Conservation (phyloP, 2,329 filamentous ascomycete species). For the Aspergillus quadricinctus region DNA sequence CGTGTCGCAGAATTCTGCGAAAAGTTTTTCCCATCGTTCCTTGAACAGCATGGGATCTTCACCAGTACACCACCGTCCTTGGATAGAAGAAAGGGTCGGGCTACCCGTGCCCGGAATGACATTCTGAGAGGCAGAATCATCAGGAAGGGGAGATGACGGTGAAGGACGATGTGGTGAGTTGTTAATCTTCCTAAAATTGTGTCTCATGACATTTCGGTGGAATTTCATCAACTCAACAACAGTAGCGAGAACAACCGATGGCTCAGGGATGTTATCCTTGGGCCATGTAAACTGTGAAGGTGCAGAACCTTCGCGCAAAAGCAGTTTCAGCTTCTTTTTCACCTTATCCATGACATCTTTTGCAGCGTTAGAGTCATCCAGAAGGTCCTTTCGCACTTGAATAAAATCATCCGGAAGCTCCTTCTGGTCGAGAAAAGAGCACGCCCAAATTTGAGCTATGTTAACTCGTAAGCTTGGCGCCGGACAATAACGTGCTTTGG, state of each 20-base stretch:
- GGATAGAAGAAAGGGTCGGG: conserved; percentile 65
- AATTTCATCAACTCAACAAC: conserved; percentile 98
- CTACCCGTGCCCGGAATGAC: conserved; percentile 25
- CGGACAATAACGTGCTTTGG: background rate
- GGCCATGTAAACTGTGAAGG: conserved; percentile 99
- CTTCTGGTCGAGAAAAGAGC: conserved; percentile 81
- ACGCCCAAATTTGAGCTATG: conserved; percentile 84
- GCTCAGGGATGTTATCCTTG: conserved; percentile 83
- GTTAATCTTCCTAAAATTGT: conserved; percentile 82
- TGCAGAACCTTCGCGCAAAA: conserved; percentile 87
- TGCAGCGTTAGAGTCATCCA: conserved; percentile 96
- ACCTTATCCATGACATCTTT: conserved; percentile 99
- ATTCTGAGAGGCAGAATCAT: conserved; percentile 8
- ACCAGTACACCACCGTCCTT: conserved; percentile 91
- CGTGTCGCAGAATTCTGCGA: conserved; percentile 90
- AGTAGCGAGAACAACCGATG: conserved; percentile 83
- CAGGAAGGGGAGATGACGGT: background rate
- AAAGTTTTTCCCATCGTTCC: conserved; percentile 97
- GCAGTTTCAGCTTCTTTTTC: conserved; percentile 96
- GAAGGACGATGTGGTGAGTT: conserved; percentile 36
- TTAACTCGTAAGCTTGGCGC: conserved; percentile 7
- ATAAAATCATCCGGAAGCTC: conserved; percentile 83
- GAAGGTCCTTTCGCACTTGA: conserved; percentile 82
- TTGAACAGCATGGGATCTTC: conserved; percentile 93
- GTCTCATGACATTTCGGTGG: conserved; percentile 87